Conservation (phyloP, 1,284 basidiomycete genomes). For the Coriolopsis trogii region DNA sequence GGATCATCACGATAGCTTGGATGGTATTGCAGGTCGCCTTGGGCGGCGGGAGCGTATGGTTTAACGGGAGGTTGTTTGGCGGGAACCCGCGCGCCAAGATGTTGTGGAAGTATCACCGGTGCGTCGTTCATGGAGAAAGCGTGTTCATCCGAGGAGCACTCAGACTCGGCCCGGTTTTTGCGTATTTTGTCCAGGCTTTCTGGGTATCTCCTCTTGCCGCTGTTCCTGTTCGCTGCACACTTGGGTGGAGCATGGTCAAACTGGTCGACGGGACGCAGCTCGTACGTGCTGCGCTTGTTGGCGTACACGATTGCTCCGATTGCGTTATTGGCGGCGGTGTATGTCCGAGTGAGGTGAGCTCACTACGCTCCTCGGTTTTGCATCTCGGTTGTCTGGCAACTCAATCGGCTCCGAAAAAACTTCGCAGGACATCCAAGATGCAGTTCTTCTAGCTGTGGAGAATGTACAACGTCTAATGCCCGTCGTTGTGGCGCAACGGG, state of each 20-base stretch:
- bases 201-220: slow-evolving; percentile 63
- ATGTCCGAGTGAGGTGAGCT: slow-evolving; percentile 31
- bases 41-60: slow-evolving; percentile 74
- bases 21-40: slow-evolving; percentile 55
- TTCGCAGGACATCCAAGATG: slow-evolving; percentile 34
- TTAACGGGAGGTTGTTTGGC: slow-evolving; percentile 61
- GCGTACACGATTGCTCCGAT: slow-evolving; percentile 57
- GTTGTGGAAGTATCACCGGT: slow-evolving; percentile 81
- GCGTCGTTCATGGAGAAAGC: background rate
- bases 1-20: slow-evolving; percentile 56
- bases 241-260: slow-evolving; percentile 67
- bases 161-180: background rate
- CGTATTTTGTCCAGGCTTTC: slow-evolving; percentile 47
- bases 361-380: background rate
- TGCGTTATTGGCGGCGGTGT: slow-evolving; percentile 27
- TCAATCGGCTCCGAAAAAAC: background rate
- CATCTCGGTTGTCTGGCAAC: background rate
- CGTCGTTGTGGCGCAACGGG: no score
- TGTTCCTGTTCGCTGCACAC: slow-evolving; percentile 57
- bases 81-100: slow-evolving; percentile 66
- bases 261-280: slow-evolving; percentile 49
- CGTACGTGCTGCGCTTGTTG: slow-evolving; percentile 45
- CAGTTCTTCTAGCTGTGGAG: slow-evolving; percentile 26
- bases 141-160: no score
- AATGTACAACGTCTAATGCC: background rate